phyloP scores from a whole-genome alignment of 2,329 filamentous ascomycete genomes.

The Diplodia corticola region DNA sequence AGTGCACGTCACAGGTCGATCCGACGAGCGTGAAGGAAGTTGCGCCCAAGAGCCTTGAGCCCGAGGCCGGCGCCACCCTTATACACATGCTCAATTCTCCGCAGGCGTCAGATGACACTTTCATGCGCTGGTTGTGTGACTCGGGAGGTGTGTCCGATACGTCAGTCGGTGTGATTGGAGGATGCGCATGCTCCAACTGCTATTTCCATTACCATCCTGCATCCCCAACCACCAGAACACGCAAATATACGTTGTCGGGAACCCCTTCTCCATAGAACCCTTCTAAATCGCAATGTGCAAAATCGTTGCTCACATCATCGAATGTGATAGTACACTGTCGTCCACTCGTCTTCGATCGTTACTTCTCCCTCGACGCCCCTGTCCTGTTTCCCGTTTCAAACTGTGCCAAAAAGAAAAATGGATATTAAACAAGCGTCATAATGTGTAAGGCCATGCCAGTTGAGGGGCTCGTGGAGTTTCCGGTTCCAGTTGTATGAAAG shows the following conservation, averaged over 20 bases:
- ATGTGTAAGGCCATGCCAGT: neutral
- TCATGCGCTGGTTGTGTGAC: neutral
- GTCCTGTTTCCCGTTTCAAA: neutral
- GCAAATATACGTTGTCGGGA: neutral
- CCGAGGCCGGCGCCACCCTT: too few species aligned
- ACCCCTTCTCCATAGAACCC: too few species aligned
- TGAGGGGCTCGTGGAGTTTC: neutral
- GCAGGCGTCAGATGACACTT: neutral
- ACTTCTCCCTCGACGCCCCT: neutral
- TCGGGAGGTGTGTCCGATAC: neutral
- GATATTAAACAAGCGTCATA: neutral
- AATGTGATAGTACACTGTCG: neutral
- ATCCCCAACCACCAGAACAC: neutral
- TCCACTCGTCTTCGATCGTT: neutral
- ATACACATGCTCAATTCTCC: neutral
- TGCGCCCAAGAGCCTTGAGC: neutral
- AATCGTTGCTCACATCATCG: neutral
- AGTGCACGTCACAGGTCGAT: conserved; percentile 4
- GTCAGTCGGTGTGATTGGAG: neutral
- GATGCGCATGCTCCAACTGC: neutral
- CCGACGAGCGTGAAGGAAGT: neutral
- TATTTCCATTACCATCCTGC: neutral
- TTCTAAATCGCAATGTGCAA: neutral
- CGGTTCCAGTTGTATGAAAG: neutral
- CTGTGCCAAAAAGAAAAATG: neutral